Evolutionary conservation across 208 protist genomes (phyloP), one percentile per base, ranked within the genome.

Genomic region (Herpetomonas muscarum): DNA sequence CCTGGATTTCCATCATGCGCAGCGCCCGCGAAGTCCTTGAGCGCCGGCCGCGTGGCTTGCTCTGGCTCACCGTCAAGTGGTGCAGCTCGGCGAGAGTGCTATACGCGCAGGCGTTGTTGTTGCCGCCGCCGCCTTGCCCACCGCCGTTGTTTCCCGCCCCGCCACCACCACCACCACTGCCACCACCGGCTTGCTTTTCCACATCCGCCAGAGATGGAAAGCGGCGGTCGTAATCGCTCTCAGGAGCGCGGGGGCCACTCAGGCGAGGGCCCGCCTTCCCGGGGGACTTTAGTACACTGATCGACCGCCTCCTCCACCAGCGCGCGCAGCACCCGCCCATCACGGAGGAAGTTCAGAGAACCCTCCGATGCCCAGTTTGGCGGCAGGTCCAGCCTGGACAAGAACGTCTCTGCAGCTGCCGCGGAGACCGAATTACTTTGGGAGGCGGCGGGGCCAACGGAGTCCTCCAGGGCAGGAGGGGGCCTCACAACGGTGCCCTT

Each of bases 161-260:
- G 31, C 12, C 13, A 4, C 12, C 12, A 9, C 36, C 15, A 21
- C 9, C 19, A 49, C 19, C 44, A 5, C 32, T 3, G 31, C 12
- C 13, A 4, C 12, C 12, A 9, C 2, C 19, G 22, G 36, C 31
- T 42, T 48, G 26, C 13, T 53, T 45, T 12, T 76, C 64, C 17
- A 76, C 48, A 49, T 76, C 70, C 1, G 64, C 54, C 25, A 78
- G 67, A 1, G 76, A 77, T 0, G 76, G 76, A 32, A 78, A 78
- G 28, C 66, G 28, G 4, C 62, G 34, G 31, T 70, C 55, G 46
- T 70, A 70, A 6, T 12, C 15, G 5, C 15, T 4, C 10, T 12
- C 10, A 24, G 37, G 61, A 67, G 37, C 46, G 29, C n/a, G n/a
- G n/a, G n/a, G n/a, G n/a, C n/a, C n/a, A n/a, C n/a, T n/a, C n/a